These are phyloP conservation scores for Hypoxylon subgilvum DNA, from an alignment of 495 filamentous ascomycete genomes.

Conservation along the genomic window DNA sequence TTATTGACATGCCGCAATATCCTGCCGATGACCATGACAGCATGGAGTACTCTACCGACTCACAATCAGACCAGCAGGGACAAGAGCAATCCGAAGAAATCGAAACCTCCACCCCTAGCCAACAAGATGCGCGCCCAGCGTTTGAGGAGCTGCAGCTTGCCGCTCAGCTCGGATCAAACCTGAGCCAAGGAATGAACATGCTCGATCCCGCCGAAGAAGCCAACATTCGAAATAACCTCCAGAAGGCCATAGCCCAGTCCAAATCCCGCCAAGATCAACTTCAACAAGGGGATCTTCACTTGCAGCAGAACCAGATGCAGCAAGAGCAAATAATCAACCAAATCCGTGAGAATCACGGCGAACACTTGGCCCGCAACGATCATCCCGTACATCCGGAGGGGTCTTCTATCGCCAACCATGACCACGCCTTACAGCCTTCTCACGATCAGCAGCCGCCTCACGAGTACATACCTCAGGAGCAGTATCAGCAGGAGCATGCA, in stretches of 20 bases:
- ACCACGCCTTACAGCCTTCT: neutral
- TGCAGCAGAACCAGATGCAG: conserved; percentile 13
- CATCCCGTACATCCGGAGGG: conserved; percentile 17
- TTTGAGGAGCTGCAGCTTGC: conserved; percentile 59
- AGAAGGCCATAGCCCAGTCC: conserved; percentile 27
- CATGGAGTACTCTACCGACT: conserved; percentile 14
- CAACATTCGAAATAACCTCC: conserved; percentile 30
- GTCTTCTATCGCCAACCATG: neutral
- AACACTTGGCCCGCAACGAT: conserved; percentile 23
- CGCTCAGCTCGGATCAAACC: conserved; percentile 54
- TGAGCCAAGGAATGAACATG: conserved; percentile 47
- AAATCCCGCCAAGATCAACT: conserved; percentile 26
- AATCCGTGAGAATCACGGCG: conserved; percentile 29
- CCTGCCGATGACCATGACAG: conserved; percentile 30
- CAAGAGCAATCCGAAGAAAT: conserved; percentile 30
- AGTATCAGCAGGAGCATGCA: conserved; percentile 33
- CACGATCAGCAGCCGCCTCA: conserved; percentile 28
- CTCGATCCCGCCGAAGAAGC: conserved; percentile 29
- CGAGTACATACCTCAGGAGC: conserved; percentile 22
- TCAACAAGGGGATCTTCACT: conserved; percentile 25
- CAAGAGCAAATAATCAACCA: conserved; percentile 20
- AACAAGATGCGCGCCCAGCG: conserved; percentile 39
- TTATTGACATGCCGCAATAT: conserved; percentile 33
- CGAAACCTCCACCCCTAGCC: conserved; percentile 39
- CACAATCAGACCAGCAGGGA: conserved; percentile 20